Base-by-base conservation (phyloP, 352 stramenopile species). In the Phytophthora macrochlamydospora region DNA sequence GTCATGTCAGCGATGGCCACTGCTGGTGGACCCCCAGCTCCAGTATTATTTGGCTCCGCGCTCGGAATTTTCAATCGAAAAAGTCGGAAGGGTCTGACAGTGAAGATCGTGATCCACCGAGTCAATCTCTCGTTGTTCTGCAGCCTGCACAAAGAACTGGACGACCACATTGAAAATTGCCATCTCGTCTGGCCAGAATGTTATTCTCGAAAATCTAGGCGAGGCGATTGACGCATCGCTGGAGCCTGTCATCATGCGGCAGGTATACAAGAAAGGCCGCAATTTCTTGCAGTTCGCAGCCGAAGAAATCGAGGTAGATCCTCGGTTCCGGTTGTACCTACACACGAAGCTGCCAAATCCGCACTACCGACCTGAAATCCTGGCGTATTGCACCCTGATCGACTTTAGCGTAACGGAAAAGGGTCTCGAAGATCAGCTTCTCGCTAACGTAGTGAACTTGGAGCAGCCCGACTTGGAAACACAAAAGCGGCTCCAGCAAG, bases 401-500 rank as follows among this genome's bases (percentile, higher is more conserved):
- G 96, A 98, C 69, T 98, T 98, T 52, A 97, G 94, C 46, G 93
- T 98, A 24, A 98, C 93, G 9, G 86, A 97, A 49, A 85, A 83
- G 46, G 92, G 92, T 0, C 71, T 98, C 0, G 91, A 97, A 68
- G 92, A 98, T 37, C 92, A 98, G 58, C 67, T 98, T 4, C 67
- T 98, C 0, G 88, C 89, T 1, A 92, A 84, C 32, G 91, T 98
- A 4, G 93, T 98, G 0, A 92, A 92, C n/a, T 56, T 91, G 30
- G 93, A 98, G 70, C 89, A 98, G 51, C 87, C 93, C 0, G 81
- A 82, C 13, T 69, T 98, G 32, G 93, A 98, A 56, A 88, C 87
- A 11, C 89, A 95, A 48, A 97, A 96, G 65, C 85, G 96, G 30
- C 82, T 98, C 0, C 81, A 92, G 52, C 85, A 96, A 64, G 81